Evolutionary conservation across 805 yeast genomes (phyloP), one percentile per base, ranked within the genome.

Genomic region (Metschnikowia peoriensis): DNA sequence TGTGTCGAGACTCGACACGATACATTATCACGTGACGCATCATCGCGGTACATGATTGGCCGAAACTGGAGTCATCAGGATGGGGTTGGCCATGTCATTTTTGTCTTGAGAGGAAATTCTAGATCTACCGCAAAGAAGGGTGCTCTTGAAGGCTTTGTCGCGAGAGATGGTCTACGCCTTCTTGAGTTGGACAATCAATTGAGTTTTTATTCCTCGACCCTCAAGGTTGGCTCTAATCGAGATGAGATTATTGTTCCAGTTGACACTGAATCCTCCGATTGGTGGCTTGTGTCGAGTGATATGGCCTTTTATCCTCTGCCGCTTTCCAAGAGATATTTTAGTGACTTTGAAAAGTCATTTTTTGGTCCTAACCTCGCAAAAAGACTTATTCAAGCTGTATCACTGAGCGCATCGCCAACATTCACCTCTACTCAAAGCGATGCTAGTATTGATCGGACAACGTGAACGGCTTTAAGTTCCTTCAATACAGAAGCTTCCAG

Each of bases 391-490:
- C n/a, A 28, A 12, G 35, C 14, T 12, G 14, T 12, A 10, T 32
- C 35, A 6, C 35, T 10, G 35, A 41, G 22, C 4, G 22, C 22
- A 22, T 22, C 22, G 22, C 22, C n/a, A 17, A 41, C 44, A 15
- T 27, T 28, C 7, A 28, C 35, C 28, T 28, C 35, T 27, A 12
- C 16, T 16, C 29, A 7, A 16, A 14, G 8, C 4, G 15, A 1
- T 10, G 12, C 46, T 34, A 9, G 29, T 29, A 11, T 37, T 14
- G 38, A 29, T 34, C 15, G 15, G 11, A 15, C 17, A 49, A 69
- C 74, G n/a, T 80, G 85, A 59, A 67, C 76, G 2, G 41, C 58
- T 14, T 73, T 72, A 59, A 84, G 85, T 7, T 75, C 83, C 1
- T 80, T 79, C 61, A 72, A 75, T 55, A 69, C 76, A 7, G 60